A percentile compares a stretch with the other conserved stretches of the same genome.
Conservation (phyloP, 2,329 filamentous ascomycete genomes). For the Scedosporium dehoogii region DNA sequence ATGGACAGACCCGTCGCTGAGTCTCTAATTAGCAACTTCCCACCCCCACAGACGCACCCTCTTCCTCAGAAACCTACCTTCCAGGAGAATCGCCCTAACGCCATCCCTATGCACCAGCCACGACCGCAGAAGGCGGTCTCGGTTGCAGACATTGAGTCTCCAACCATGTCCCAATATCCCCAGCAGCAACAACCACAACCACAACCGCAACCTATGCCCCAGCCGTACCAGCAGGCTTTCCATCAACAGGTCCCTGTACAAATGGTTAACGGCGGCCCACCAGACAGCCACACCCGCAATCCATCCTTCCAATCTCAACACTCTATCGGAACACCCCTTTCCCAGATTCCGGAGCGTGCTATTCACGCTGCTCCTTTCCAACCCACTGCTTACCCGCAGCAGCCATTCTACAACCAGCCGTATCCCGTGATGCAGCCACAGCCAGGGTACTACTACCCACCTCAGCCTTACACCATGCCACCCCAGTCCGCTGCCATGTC, state of each 20-base stretch:
- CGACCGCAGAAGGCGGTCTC: conserved; percentile 91
- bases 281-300: conserved; percentile 56
- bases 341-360: conserved; percentile 85
- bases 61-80: conserved; percentile 48
- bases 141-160: conserved; percentile 84
- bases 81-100: conserved; percentile 39
- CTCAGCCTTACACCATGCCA: conserved; percentile 16
- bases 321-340: conserved; percentile 69
- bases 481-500: conserved; percentile 33
- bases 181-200: conserved; percentile 62
- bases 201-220: conserved; percentile 47
- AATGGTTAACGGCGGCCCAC: conserved; percentile 45
- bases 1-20: conserved; percentile 10
- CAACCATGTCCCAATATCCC: conserved; percentile 45
- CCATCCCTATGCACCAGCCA: conserved; percentile 80
- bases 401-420: conserved; percentile 60
- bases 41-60: conserved; percentile 47
- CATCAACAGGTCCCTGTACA: conserved; percentile 87
- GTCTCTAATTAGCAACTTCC: conserved; percentile 39
- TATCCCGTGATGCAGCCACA: conserved; percentile 29
- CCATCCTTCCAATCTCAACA: conserved; percentile 61
- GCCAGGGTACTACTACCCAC: conserved; percentile 44
- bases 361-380: conserved; percentile 89
- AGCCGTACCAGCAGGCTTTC: conserved; percentile 85
- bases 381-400: conserved; percentile 54